Conservation (phyloP, 2,329 filamentous ascomycete genomes). For the Aspergillus nomiae region DNA sequence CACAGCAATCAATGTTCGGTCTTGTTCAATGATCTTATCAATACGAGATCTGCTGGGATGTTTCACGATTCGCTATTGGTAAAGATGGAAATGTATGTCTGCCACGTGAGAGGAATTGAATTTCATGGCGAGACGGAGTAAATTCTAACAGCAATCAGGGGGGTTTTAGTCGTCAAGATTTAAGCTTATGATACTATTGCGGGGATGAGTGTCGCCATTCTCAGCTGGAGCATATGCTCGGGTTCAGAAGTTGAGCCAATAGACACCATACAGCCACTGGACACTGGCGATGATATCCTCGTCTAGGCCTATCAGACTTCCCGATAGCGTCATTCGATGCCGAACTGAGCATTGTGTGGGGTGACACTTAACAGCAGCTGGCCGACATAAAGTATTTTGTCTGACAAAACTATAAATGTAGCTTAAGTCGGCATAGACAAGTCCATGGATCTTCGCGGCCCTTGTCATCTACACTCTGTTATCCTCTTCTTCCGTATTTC, state of each 20-base stretch:
- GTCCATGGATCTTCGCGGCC: not conserved
- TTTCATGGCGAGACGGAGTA: not conserved
- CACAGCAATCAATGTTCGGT: not conserved
- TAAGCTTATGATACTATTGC: constrained; percentile 2
- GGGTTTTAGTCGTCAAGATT: not conserved
- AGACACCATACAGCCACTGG: not conserved
- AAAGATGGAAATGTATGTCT: not conserved
- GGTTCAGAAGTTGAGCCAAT: not conserved
- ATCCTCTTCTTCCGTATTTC: too few species aligned
- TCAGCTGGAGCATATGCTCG: too few species aligned
- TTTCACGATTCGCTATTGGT: not conserved
- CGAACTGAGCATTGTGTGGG: not conserved
- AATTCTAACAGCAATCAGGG: not conserved
- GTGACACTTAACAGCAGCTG: not conserved
- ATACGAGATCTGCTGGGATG: not conserved
- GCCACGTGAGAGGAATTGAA: not conserved
- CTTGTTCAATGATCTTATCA: not conserved
- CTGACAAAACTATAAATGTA: not conserved
- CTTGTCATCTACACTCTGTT: not conserved
- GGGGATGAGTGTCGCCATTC: not conserved
- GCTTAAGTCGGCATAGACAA: not conserved
- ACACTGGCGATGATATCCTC: not conserved
- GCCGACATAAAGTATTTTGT: not conserved
- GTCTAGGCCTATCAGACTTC: not conserved
- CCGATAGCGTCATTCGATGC: not conserved